Conservation (phyloP, 2,329 filamentous ascomycete species). For the Amylocarpus encephaloides region DNA sequence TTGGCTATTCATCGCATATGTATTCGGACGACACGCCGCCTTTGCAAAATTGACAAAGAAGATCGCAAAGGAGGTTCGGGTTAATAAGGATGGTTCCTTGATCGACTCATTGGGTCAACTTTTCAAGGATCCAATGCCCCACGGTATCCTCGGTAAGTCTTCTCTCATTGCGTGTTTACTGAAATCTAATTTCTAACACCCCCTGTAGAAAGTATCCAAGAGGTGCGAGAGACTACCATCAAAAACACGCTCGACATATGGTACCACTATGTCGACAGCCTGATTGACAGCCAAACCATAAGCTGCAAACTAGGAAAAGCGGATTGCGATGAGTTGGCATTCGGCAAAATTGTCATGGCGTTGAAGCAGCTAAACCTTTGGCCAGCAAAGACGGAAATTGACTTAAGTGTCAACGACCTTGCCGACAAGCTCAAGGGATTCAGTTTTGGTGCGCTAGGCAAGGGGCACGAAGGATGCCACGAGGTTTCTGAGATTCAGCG, state of each 20-base stretch:
- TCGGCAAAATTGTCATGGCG: background rate
- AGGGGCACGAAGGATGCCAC: too few relatives aligned
- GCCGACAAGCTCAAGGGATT: too few relatives aligned
- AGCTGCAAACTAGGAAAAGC: background rate
- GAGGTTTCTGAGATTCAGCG: too few relatives aligned
- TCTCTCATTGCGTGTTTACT: background rate
- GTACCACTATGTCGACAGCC: background rate
- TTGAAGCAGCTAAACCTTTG: background rate
- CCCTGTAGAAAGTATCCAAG: background rate
- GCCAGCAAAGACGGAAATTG: background rate
- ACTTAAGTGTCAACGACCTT: background rate
- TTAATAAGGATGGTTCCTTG: background rate
- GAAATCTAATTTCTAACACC: background rate
- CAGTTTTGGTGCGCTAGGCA: too few relatives aligned
- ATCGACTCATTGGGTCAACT: background rate
- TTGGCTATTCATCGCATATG: slow-evolving; percentile 4
- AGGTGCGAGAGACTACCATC: background rate
- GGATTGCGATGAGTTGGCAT: background rate
- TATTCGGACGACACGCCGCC: slow-evolving; percentile 1
- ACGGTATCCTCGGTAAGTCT: background rate
- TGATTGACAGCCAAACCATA: background rate
- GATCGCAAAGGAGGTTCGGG: background rate
- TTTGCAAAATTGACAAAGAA: background rate
- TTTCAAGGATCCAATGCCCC: background rate
- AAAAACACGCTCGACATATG: background rate